Evolutionary conservation across 1,284 basidiomycete species (phyloP), one percentile per base, ranked within the genome.

Genomic region (Fomitopsis schrenkii): DNA sequence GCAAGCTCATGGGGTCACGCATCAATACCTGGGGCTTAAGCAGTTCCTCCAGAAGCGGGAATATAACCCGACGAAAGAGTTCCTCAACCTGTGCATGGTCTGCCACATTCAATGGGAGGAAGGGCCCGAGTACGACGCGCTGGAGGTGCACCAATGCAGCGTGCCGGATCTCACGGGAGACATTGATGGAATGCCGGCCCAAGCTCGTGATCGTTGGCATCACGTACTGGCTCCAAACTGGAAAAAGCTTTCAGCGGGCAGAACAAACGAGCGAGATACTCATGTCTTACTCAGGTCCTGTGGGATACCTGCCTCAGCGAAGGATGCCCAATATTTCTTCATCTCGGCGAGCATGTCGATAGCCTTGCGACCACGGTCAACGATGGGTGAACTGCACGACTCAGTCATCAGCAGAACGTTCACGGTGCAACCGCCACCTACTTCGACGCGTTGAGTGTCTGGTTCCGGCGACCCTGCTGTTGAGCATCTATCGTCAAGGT

Each of bases 11-110:
- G 0, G 93, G 90, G 72, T 98, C 95, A 40, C 89, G 81, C 62
- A 85, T 79, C 70, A 90, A 87, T 8, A 92, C 85, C 64, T 95
- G 89, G 3, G 94, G 89, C 72, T 93, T 94, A 63, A 98, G 79
- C 28, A 99, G 80, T 67, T 97, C 95, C 65, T 98, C 95, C 38
- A 98, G 76, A 33, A 98, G 83, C 2, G 96, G 97, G 77, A 98
- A 97, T 33, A 99, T 79, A 54, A 97, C 90, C 28, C 87, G 84
- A 70, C 93, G 90, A 79, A 99, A 98, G 30, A 98, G 84, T 62
- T 92, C 88, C 62, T 91, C 86, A 15, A 94, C 82, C 66, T 91
- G 86, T 10, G 74, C 75, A 45, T 87, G 83, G 63, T 87, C 79
- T 9, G 79, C 74, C 55, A 81, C 78, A 68, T 85, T 79, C 59